A percentile compares a stretch with the other conserved stretches of the same genome.
These are phyloP conservation scores for Colletotrichum musae DNA, from an alignment of 2,329 filamentous ascomycete genomes.

Conservation along the genomic window DNA sequence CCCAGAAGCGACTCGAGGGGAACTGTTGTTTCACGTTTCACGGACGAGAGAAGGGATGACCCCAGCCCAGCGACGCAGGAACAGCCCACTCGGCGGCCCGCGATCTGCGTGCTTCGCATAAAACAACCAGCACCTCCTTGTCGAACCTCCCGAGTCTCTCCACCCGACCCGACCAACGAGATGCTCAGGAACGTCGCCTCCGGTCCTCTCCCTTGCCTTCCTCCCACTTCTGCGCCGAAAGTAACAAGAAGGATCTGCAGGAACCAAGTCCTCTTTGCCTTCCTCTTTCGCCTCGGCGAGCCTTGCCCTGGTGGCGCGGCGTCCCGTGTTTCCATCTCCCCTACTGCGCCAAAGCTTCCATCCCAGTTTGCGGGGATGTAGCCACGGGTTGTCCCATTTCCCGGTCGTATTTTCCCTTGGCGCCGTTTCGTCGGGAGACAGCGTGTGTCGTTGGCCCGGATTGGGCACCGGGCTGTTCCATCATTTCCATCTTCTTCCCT, in stretches of 20 bases:
- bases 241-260: too few species aligned
- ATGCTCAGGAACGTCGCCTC: too few species aligned
- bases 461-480: background rate
- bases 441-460: background rate
- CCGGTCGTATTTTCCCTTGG: background rate
- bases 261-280: too few species aligned
- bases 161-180: too few species aligned
- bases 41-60: background rate
- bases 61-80: background rate
- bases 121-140: background rate
- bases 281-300: too few species aligned
- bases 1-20: background rate
- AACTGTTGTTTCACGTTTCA: slow-evolving; percentile 23
- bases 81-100: background rate
- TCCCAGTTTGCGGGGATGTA: background rate
- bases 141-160: background rate
- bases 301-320: too few species aligned
- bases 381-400: slow-evolving; percentile 1
- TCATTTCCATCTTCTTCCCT: background rate
- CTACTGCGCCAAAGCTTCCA: too few species aligned
- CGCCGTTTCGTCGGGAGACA: background rate
- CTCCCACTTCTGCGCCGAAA: too few species aligned
- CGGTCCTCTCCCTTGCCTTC: too few species aligned
- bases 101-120: background rate
- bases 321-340: too few species aligned